These are phyloP conservation scores for Phytophthora kernoviae DNA, from an alignment of 352 stramenopile genomes.

Conservation along the genomic window DNA sequence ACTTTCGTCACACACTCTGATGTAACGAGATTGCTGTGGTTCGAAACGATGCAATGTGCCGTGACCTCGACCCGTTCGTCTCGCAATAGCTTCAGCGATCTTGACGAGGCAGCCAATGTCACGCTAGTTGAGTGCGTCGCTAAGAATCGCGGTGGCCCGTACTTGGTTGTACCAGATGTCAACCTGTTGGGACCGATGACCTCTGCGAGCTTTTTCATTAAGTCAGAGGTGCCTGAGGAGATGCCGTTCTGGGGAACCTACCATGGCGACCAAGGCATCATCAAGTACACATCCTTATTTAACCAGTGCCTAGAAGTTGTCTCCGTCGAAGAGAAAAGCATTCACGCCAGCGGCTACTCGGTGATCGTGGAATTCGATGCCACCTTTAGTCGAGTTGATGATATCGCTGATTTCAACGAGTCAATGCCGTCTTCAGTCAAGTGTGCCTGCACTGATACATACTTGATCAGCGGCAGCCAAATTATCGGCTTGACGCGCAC, in stretches of 20 bases:
- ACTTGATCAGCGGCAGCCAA: conserved; percentile 70
- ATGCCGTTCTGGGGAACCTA: conserved; percentile 84
- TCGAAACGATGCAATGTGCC: conserved; percentile 59
- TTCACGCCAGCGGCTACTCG: conserved; percentile 73
- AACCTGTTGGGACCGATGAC: conserved; percentile 63
- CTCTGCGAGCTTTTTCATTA: conserved; percentile 69
- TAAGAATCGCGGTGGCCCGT: conserved; percentile 49
- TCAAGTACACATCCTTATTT: conserved; percentile 77
- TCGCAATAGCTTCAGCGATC: conserved; percentile 59
- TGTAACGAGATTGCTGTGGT: conserved; percentile 57
- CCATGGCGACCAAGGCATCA: conserved; percentile 61
- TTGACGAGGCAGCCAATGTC: conserved; percentile 66
- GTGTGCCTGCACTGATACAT: conserved; percentile 78
- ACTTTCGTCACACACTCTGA: conserved; percentile 78
- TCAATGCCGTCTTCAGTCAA: conserved; percentile 40
- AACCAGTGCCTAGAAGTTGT: conserved; percentile 63
- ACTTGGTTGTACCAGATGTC: conserved; percentile 64
- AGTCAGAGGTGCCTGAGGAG: conserved; percentile 80
- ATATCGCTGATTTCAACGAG: conserved; percentile 30
- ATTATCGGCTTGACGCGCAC: conserved; percentile 82
- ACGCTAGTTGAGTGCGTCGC: conserved; percentile 66
- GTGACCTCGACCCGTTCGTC: conserved; percentile 49
- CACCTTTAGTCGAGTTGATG: conserved; percentile 56
- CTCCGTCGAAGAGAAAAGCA: conserved; percentile 61
- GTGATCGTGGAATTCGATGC: conserved; percentile 82